Conservation (phyloP, 1,284 basidiomycete genomes). For the Austroboletus niveus region DNA sequence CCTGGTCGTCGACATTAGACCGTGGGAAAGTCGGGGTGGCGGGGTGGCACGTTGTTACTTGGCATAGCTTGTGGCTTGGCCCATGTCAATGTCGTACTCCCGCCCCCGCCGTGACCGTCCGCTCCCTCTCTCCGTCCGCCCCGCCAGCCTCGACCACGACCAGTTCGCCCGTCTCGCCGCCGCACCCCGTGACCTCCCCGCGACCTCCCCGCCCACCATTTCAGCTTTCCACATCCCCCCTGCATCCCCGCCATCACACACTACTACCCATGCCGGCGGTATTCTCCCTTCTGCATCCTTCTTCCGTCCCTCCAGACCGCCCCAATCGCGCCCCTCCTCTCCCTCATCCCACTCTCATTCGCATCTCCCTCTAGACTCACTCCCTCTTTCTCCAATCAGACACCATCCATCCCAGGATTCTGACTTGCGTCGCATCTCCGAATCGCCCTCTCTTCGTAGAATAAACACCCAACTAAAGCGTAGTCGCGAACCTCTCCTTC, state of each 20-base stretch:
- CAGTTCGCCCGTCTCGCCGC: conserved; percentile 1
- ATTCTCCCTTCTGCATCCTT: conserved; percentile 73
- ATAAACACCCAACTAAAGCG: conserved; percentile 46
- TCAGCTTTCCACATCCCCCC: conserved; percentile 23
- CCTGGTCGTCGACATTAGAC: conserved; percentile 6
- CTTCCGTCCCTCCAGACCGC: conserved; percentile 64
- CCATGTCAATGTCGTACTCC: no score
- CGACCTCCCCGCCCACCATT: conserved; percentile 30
- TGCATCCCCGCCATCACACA: conserved; percentile 52
- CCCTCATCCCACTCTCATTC: conserved; percentile 16
- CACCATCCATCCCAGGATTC: conserved; percentile 29
- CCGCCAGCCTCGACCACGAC: conserved; percentile 23
- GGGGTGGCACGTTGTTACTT: no score
- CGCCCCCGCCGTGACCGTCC: neutral
- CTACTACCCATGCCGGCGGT: conserved; percentile 63
- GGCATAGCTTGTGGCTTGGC: no score
- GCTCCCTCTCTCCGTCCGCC: conserved; percentile 9
- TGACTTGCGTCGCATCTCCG: conserved; percentile 28
- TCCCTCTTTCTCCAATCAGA: conserved; percentile 15
- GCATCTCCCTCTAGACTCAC: conserved; percentile 13
- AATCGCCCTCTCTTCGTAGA: conserved; percentile 33
- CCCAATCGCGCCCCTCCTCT: conserved; percentile 37
- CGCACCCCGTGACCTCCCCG: conserved; percentile 16
- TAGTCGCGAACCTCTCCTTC: conserved; percentile 67
- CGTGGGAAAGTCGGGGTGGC: neutral